phyloP scores from a whole-genome alignment of 768 basidiomycete genomes.

The Rubroboletus pulcherrimus region DNA sequence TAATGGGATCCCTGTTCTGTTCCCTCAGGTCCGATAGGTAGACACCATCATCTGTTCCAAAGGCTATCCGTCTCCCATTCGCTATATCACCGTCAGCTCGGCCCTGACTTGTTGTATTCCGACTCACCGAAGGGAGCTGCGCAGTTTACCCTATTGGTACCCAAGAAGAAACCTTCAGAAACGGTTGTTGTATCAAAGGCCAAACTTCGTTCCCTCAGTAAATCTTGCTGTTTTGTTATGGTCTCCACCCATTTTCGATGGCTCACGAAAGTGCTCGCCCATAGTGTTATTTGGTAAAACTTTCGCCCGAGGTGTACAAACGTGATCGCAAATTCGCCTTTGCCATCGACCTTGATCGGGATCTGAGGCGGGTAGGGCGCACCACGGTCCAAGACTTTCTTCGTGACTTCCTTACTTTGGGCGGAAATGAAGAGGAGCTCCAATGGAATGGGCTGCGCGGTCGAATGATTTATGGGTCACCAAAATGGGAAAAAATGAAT shows the following conservation, averaged over 20 bases:
- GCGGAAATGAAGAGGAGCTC: conserved; percentile 84
- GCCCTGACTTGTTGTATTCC: not conserved
- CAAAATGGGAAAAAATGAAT: not conserved
- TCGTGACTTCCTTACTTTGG: conserved; percentile 44
- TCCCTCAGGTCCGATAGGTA: conserved; percentile 89
- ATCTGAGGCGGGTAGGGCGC: conserved; percentile 45
- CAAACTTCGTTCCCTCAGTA: conserved; percentile 75
- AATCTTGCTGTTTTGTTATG: conserved; percentile 86
- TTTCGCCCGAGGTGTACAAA: conserved; percentile 93
- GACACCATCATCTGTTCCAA: conserved; percentile 97
- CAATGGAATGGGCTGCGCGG: conserved; percentile 83
- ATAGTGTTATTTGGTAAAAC: conserved; percentile 87
- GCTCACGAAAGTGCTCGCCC: conserved; percentile 79
- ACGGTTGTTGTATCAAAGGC: conserved; percentile 84
- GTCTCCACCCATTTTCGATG: conserved; percentile 94
- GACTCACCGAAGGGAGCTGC: conserved; percentile 83
- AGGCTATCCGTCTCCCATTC: conserved; percentile 80
- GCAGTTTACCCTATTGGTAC: conserved; percentile 86
- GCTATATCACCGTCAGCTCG: conserved; percentile 40
- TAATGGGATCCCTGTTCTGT: conserved; percentile 73
- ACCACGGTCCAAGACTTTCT: conserved; percentile 39
- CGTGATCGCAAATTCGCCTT: conserved; percentile 87
- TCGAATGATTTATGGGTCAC: conserved; percentile 2
- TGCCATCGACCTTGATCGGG: conserved; percentile 54
- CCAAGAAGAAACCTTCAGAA: conserved; percentile 85